These are phyloP conservation scores for Populus simonii DNA, from an alignment of 345 rosid genomes.

Conservation along the genomic window DNA sequence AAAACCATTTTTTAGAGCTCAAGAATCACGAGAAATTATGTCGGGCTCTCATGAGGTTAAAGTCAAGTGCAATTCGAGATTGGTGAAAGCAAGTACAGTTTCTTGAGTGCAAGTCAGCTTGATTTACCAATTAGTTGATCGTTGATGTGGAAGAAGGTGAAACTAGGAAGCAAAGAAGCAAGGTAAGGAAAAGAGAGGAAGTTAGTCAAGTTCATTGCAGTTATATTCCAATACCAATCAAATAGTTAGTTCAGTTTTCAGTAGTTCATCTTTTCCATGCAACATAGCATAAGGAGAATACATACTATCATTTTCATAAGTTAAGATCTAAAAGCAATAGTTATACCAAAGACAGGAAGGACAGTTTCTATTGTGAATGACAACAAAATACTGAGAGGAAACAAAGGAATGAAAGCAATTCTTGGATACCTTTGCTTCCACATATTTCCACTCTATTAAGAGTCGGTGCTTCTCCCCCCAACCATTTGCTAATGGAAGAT, in stretches of 20 bases:
- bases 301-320: neutral
- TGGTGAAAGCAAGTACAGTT: neutral
- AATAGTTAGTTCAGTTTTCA: neutral
- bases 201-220: neutral
- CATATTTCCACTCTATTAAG: constrained; percentile 89
- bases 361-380: neutral
- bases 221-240: neutral
- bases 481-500: constrained; percentile 82
- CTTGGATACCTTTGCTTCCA: constrained; percentile 76
- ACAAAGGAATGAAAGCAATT: neutral
- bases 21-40: neutral
- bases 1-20: neutral
- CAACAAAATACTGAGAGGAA: neutral
- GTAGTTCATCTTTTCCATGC: neutral
- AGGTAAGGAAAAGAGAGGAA: neutral
- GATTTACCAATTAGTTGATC: neutral
- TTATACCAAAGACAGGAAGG: neutral
- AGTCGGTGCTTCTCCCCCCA: constrained; percentile 94
- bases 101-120: neutral
- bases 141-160: neutral
- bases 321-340: constrained; percentile 1
- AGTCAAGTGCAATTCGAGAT: neutral
- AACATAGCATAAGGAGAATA: neutral
- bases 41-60: neutral
- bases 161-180: neutral